A percentile compares a stretch with the other conserved stretches of the same genome.
Evolutionary conservation across 108 stramenopile species (phyloP).

Genomic region (Fragilaria crotonensis): DNA sequence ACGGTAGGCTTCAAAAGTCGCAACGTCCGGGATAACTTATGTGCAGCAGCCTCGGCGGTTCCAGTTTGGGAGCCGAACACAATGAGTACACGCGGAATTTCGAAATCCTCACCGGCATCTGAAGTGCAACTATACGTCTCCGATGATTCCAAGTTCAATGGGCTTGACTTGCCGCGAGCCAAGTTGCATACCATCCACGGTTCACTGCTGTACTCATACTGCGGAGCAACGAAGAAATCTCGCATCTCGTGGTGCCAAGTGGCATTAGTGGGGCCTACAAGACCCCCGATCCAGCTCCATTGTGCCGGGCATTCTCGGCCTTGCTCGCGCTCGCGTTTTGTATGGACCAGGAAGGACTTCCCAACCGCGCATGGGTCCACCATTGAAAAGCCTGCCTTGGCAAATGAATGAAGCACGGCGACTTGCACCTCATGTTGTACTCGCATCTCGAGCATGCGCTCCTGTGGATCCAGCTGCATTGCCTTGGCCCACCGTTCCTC

Average conservation of each 20-base stretch:
- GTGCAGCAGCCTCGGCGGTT: slow-evolving; percentile 10
- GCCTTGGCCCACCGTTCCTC: neutral
- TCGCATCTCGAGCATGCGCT: neutral
- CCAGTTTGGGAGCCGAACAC: slow-evolving; percentile 21
- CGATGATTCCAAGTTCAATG: slow-evolving; percentile 3
- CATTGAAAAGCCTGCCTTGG: slow-evolving; percentile 10
- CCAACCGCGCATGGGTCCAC: slow-evolving; percentile 20
- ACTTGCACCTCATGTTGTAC: slow-evolving; percentile 2
- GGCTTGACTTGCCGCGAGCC: neutral
- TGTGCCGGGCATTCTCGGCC: slow-evolving; percentile 29
- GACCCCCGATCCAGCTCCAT: slow-evolving; percentile 28
- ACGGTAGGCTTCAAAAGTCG: neutral
- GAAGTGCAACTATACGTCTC: neutral
- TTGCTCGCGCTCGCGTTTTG: slow-evolving; percentile 9
- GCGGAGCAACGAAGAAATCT: slow-evolving; percentile 21
- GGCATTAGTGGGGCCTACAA: slow-evolving; percentile 15
- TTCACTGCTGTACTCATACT: slow-evolving; percentile 15
- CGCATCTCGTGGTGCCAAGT: slow-evolving; percentile 31
- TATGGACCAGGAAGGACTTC: slow-evolving; percentile 13
- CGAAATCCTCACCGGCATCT: too few species aligned
- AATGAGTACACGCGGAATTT: slow-evolving; percentile 10
- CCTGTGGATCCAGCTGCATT: neutral
- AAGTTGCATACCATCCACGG: too few species aligned
- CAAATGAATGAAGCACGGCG: slow-evolving; percentile 18
- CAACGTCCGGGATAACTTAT: neutral